Percentiles rank a stretch among this genome's conserved stretches.
These are phyloP conservation scores for Mucor saturninus DNA, from an alignment of 371 early-diverging fungal species.

Conservation along the genomic window DNA sequence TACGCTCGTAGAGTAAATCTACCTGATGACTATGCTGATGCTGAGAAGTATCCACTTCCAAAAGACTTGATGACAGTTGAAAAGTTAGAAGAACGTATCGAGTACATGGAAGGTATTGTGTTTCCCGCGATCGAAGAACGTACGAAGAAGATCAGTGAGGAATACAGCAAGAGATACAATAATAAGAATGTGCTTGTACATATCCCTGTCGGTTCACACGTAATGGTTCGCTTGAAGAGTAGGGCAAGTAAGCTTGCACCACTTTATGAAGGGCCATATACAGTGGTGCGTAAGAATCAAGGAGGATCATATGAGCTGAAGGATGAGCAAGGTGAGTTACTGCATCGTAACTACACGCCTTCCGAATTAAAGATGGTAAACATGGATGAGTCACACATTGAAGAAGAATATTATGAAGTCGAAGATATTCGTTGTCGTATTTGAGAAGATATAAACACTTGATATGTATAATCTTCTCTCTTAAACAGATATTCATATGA, in stretches of 20 bases:
- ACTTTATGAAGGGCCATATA: constrained; percentile 13
- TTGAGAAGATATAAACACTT: too few species aligned
- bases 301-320: constrained; percentile 14
- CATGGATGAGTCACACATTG: constrained; percentile 8
- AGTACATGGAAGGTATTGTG: constrained; percentile 12
- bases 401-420: constrained; percentile 7
- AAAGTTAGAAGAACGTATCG: constrained; percentile 5
- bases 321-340: constrained; percentile 11
- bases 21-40: constrained; percentile 12
- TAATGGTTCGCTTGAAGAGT: constrained; percentile 6
- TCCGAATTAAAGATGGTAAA: constrained; percentile 18
- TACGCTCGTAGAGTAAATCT: constrained; percentile 19
- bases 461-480: too few species aligned
- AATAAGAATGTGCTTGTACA: constrained; percentile 8
- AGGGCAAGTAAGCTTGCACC: constrained; percentile 3
- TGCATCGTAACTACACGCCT: constrained; percentile 13
- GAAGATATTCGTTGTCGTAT: constrained; percentile 12
- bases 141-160: constrained; percentile 1
- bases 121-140: constrained; percentile 18
- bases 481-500: too few species aligned
- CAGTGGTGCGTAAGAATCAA: constrained; percentile 5
- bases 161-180: constrained; percentile 9
- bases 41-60: not conserved
- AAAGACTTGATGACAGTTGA: constrained; percentile 1
- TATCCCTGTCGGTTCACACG: constrained; percentile 7